Percentiles rank a stretch among this genome's conserved stretches.
phyloP scores from a whole-genome alignment of 257 asterid genomes.

The Nemophila menziesii region DNA sequence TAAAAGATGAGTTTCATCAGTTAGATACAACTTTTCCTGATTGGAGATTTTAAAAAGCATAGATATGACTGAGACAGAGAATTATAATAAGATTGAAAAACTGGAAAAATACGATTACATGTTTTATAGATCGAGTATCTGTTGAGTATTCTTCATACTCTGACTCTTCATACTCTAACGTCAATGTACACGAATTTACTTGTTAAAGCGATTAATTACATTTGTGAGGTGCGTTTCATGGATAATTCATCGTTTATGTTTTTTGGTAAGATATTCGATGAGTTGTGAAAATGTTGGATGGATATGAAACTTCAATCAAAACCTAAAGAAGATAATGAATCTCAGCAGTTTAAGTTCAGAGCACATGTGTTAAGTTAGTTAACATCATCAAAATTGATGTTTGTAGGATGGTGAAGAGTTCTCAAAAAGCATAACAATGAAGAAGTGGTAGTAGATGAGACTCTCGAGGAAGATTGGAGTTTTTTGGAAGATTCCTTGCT shows the following conservation, averaged over 20 bases:
- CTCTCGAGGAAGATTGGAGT: constrained; percentile 52
- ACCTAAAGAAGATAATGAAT: constrained; percentile 31
- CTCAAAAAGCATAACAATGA: constrained; percentile 37
- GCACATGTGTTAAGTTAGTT: constrained; percentile 64
- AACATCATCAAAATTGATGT: constrained; percentile 61
- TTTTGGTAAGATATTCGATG: constrained; percentile 51
- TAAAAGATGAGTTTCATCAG: constrained; percentile 51
- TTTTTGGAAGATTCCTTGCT: constrained; percentile 37
- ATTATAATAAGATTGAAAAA: constrained; percentile 31
- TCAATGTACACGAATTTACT: constrained; percentile 51
- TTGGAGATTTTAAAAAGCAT: constrained; percentile 26
- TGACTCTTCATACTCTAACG: constrained; percentile 25
- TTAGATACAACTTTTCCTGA: constrained; percentile 25
- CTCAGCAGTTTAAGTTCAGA: constrained; percentile 60
- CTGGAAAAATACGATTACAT: constrained; percentile 33
- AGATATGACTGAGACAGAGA: constrained; percentile 22
- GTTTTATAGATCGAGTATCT: constrained; percentile 57
- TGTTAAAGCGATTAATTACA: constrained; percentile 38
- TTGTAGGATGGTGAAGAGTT: constrained; percentile 45
- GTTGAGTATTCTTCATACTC: no score
- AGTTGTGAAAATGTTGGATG: constrained; percentile 63
- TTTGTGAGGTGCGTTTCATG: constrained; percentile 50
- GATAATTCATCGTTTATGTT: constrained; percentile 42
- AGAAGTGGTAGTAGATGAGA: constrained; percentile 34
- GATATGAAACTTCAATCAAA: constrained; percentile 39